These are phyloP conservation scores for Paecilomyces formosus DNA, from an alignment of 2,329 filamentous ascomycete genomes.

Conservation along the genomic window DNA sequence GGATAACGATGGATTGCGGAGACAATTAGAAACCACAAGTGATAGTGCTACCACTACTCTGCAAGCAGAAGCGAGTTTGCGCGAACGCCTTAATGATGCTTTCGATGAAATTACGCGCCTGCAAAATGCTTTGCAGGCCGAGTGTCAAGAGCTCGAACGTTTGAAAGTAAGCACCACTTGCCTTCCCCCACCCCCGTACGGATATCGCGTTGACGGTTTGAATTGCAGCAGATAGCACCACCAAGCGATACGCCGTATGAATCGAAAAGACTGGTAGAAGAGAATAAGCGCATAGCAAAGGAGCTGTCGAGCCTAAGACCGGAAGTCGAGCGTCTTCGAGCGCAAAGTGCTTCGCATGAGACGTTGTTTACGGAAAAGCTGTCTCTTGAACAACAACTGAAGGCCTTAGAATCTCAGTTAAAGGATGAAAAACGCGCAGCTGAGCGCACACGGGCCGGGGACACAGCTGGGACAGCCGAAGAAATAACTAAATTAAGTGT, in stretches of 20 bases:
- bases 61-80: conserved; percentile 32
- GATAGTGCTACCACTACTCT: conserved; percentile 46
- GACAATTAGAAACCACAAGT: conserved; percentile 53
- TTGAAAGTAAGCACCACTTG: conserved; percentile 40
- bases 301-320: conserved; percentile 53
- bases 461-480: conserved; percentile 26
- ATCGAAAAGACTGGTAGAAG: conserved; percentile 60
- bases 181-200: not conserved
- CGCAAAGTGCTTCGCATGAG: conserved; percentile 56
- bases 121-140: conserved; percentile 33
- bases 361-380: conserved; percentile 70
- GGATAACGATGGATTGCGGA: conserved; percentile 62
- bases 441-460: conserved; percentile 46
- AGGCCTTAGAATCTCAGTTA: conserved; percentile 69
- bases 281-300: conserved; percentile 55
- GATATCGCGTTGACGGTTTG: not conserved
- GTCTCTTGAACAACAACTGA: conserved; percentile 68
- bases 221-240: conserved; percentile 62
- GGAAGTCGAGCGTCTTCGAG: conserved; percentile 55
- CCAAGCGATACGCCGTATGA: conserved; percentile 61
- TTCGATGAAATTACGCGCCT: conserved; percentile 37
- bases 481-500: conserved; percentile 32
- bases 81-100: conserved; percentile 43
- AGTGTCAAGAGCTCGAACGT: conserved; percentile 48
- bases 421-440: conserved; percentile 71